A percentile compares a stretch with the other conserved stretches of the same genome.
phyloP scores from a whole-genome alignment of 768 basidiomycete species.

The Trametopsis cervina region DNA sequence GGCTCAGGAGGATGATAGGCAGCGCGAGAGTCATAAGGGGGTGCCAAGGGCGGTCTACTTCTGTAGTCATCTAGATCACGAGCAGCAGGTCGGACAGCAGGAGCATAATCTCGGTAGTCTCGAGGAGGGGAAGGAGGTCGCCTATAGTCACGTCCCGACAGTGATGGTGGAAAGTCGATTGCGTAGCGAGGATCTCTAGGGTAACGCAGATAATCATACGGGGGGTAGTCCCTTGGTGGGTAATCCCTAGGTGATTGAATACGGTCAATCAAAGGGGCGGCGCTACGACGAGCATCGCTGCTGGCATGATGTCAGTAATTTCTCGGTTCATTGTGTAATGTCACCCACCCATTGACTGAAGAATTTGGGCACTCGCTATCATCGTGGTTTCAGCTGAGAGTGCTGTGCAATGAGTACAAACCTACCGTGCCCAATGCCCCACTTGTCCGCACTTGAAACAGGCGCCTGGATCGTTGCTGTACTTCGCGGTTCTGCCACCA shows the following conservation, averaged over 20 bases:
- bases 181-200: conserved; percentile 52
- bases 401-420: conserved; percentile 7
- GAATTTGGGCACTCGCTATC: conserved; percentile 67
- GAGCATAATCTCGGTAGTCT: conserved; percentile 61
- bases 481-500: conserved; percentile 75
- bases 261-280: conserved; percentile 51
- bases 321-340: background rate
- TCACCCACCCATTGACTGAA: conserved; percentile 41
- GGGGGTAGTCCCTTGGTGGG: conserved; percentile 32
- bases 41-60: conserved; percentile 44
- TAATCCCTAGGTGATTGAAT: conserved; percentile 49
- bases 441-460: conserved; percentile 83
- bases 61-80: conserved; percentile 72
- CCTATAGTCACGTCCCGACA: conserved; percentile 48
- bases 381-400: conserved; percentile 3
- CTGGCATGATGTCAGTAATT: background rate
- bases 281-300: conserved; percentile 32
- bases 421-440: conserved; percentile 87
- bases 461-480: conserved; percentile 78
- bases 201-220: conserved; percentile 44
- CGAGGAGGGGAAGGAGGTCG: conserved; percentile 55
- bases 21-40: conserved; percentile 47
- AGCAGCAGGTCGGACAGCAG: conserved; percentile 34
- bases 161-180: conserved; percentile 44
- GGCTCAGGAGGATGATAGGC: conserved; percentile 35